Evolutionary conservation across 331 rosid genomes (phyloP), one percentile per base, ranked within the genome.

Genomic region (Quercus tomentella): DNA sequence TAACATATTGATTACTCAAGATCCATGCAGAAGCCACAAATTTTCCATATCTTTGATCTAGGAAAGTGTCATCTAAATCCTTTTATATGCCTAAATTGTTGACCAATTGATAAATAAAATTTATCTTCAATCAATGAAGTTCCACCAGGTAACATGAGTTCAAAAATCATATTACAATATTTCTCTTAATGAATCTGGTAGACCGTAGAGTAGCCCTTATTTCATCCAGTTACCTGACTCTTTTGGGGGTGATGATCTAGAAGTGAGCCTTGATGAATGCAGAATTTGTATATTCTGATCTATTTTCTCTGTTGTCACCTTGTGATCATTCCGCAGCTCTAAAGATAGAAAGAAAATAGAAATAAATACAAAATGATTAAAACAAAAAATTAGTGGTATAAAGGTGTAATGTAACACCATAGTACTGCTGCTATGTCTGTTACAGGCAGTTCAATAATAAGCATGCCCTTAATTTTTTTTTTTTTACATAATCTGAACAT

Each of bases 241-340:
- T 71, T 73, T 76, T 74, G 73, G 49, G 16, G 83, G 76, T 18
- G 89, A 67, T 57, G 87, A 75, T 63, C 70, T 78, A 45, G 83
- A 79, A 83, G 88, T 84, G 70, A 83, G 89, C 82, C 91, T 88
- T 65, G 87, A 89, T 0, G 91, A 84, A 83, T 93, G 99, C 81
- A 95, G 83, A 77, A 93, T 74, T 74, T 91, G 89, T 55, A 93
- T 83, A 73, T 93, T 93, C 74, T 74, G 89, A 85, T 90, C 80
- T 41, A 95, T 87, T 83, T 91, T 91, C 77, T 90, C 96, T 25
- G 96, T 89, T 31, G 89, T 77, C 82, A 84, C 94, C 35, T 25
- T 77, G 80, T 95, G 91, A 72, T 95, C 96, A 86, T 83, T 90
- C 22, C 88, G 92, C 88, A 93, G 82, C 86, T 89, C 99, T 93